These are phyloP conservation scores for Zoysia japonica DNA, from an alignment of 176 grass and related monocot species.

Conservation along the genomic window DNA sequence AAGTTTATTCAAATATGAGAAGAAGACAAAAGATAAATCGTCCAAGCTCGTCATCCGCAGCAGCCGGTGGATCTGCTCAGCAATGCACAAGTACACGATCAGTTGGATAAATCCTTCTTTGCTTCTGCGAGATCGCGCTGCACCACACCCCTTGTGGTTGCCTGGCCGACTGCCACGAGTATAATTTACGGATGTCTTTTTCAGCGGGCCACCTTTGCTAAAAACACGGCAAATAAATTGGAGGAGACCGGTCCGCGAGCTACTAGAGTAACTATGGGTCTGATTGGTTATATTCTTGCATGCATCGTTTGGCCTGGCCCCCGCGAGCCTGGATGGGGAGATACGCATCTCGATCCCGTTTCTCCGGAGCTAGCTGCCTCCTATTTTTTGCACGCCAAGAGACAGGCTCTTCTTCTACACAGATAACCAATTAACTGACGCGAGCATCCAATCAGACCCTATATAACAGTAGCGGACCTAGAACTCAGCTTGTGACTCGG, in stretches of 20 bases:
- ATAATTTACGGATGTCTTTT: slow-evolving; percentile 22
- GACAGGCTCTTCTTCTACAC: too few relatives aligned
- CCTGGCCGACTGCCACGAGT: background rate
- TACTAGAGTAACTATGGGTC: background rate
- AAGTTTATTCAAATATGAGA: background rate
- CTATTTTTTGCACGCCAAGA: too few relatives aligned
- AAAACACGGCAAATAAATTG: background rate
- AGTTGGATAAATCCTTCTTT: slow-evolving; percentile 21
- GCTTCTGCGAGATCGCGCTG: slow-evolving; percentile 15
- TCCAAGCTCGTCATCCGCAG: background rate
- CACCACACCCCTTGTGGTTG: slow-evolving; percentile 1
- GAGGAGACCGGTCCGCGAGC: slow-evolving; percentile 10
- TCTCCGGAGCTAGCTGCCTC: too few relatives aligned
- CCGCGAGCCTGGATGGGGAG: too few relatives aligned
- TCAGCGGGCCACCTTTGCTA: slow-evolving; percentile 14
- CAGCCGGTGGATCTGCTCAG: background rate
- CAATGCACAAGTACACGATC: slow-evolving; percentile 12
- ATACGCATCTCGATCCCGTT: too few relatives aligned
- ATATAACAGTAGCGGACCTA: too few relatives aligned
- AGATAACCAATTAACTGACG: too few relatives aligned
- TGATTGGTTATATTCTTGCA: too few relatives aligned
- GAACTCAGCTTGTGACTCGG: too few relatives aligned
- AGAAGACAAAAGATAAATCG: background rate
- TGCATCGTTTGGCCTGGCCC: too few relatives aligned
- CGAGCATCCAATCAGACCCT: too few relatives aligned